These are phyloP conservation scores for Wallacemonas sp. DNA, from an alignment of 208 protist genomes.

Conservation along the genomic window DNA sequence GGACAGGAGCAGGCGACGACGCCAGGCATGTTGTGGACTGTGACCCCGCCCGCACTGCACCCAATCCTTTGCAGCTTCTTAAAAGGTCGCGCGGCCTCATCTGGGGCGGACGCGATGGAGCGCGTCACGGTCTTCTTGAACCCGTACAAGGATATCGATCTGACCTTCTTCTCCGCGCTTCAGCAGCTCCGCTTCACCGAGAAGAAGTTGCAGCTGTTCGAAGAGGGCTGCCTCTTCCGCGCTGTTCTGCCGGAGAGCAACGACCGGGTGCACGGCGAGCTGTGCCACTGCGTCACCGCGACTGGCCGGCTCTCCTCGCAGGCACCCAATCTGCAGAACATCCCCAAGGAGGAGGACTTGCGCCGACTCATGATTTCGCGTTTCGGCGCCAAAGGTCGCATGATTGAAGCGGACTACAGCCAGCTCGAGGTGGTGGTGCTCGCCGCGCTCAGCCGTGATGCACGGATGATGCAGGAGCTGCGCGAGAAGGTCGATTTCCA, in stretches of 20 bases:
- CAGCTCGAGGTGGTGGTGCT: constrained; percentile 91
- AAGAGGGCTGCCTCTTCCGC: constrained; percentile 86
- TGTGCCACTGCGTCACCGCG: constrained; percentile 88
- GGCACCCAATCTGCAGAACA: constrained; percentile 90
- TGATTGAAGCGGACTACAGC: constrained; percentile 92
- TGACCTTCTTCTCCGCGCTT: constrained; percentile 87
- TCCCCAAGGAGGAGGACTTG: constrained; percentile 85
- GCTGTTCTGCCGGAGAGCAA: constrained; percentile 84
- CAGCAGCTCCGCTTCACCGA: constrained; percentile 90
- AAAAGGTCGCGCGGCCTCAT: constrained; percentile 63
- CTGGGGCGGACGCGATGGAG: constrained; percentile 86
- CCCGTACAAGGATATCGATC: constrained; percentile 77
- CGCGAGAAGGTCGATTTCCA: constrained; percentile 89
- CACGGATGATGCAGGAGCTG: constrained; percentile 87
- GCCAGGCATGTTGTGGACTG: constrained; percentile 83
- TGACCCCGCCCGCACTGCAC: constrained; percentile 75
- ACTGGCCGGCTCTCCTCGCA: constrained; percentile 89
- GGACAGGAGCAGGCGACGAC: constrained; percentile 86
- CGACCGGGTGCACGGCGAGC: constrained; percentile 85
- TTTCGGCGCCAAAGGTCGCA: constrained; percentile 76
- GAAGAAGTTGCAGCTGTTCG: constrained; percentile 91
- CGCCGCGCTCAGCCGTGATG: constrained; percentile 83
- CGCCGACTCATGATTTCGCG: constrained; percentile 80
- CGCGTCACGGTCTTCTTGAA: constrained; percentile 83
- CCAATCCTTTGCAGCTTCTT: constrained; percentile 65